These are phyloP conservation scores for Corylus heterophylla DNA, from an alignment of 306 rosid genomes.

Conservation along the genomic window DNA sequence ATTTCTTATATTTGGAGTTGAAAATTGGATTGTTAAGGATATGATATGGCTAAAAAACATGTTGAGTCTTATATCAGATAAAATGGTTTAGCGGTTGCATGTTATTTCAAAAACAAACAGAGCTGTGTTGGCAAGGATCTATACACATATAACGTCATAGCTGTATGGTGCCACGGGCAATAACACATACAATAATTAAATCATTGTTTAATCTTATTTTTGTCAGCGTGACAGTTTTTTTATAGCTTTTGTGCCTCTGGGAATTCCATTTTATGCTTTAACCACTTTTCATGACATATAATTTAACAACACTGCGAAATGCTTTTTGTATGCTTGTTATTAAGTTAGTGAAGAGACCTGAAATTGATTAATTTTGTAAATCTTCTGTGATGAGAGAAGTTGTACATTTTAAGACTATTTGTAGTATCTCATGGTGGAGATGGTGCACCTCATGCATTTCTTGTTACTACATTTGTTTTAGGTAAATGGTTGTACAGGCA, in stretches of 20 bases:
- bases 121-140: not conserved
- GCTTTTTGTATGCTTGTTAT: not conserved
- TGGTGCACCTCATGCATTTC: not conserved
- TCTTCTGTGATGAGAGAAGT: not conserved
- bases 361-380: too few relatives aligned
- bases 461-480: conserved; percentile 24
- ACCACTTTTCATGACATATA: not conserved
- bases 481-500: conserved; percentile 90
- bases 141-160: not conserved
- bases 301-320: not conserved
- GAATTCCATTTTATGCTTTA: not conserved
- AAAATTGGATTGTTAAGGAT: not conserved
- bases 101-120: not conserved
- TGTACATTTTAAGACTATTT: not conserved
- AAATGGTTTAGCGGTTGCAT: not conserved
- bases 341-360: not conserved
- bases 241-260: not conserved
- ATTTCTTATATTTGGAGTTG: too few relatives aligned
- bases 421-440: conserved; percentile 4
- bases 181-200: not conserved
- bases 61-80: not conserved
- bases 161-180: not conserved
- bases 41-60: not conserved
- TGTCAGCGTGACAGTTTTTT: not conserved
- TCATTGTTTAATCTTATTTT: not conserved